Percentiles rank a stretch among this genome's conserved stretches.
Evolutionary conservation across 257 asterid genomes (phyloP).

Genomic region (Ligustrum vulgare): DNA sequence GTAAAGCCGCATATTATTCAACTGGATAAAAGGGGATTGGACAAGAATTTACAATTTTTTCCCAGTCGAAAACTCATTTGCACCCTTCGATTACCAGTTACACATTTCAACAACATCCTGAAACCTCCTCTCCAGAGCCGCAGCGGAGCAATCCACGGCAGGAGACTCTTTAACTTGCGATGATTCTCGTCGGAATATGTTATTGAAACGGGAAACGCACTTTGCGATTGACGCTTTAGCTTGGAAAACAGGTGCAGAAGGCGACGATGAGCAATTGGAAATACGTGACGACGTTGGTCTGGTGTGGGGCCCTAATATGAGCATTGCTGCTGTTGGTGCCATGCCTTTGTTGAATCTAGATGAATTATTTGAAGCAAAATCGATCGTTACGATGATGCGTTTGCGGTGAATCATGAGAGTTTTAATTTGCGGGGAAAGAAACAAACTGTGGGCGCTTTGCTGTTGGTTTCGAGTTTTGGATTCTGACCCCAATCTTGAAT

Average conservation of each 20-base stretch:
- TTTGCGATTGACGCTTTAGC: constrained; percentile 9
- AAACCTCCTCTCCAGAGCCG: not conserved
- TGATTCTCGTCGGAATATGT: constrained; percentile 4
- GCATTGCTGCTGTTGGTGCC: constrained; percentile 67
- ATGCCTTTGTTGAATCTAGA: constrained; percentile 11
- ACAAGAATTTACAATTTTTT: no score
- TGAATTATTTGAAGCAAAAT: not conserved
- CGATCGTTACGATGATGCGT: not conserved
- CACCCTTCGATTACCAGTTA: no score
- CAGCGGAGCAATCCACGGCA: not conserved
- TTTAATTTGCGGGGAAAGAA: not conserved
- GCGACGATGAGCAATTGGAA: constrained; percentile 23
- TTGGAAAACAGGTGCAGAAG: not conserved
- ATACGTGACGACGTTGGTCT: constrained; percentile 11
- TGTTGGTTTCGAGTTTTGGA: constrained; percentile 11
- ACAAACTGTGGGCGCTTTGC: constrained; percentile 30
- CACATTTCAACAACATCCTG: not conserved
- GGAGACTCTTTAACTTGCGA: constrained; percentile 1
- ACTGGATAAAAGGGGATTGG: no score
- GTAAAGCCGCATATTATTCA: no score
- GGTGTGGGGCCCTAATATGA: constrained; percentile 38
- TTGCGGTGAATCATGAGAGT: not conserved
- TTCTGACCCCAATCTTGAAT: not conserved
- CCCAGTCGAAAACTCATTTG: not conserved
- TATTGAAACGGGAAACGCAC: constrained; percentile 12